These are phyloP conservation scores for Parastagonospora nodorum DNA, from an alignment of 2,329 filamentous ascomycete genomes.

Conservation along the genomic window DNA sequence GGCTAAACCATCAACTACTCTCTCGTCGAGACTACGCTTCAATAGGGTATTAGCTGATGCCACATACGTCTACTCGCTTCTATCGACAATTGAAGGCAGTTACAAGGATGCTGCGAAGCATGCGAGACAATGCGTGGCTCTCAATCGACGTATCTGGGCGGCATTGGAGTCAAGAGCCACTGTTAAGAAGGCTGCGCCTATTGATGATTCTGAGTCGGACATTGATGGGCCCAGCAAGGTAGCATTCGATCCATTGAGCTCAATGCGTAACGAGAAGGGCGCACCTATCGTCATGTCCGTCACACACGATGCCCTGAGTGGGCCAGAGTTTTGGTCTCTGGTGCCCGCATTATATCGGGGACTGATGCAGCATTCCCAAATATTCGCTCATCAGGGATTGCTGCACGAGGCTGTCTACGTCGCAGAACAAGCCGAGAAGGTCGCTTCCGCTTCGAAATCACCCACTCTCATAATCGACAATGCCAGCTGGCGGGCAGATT, in stretches of 20 bases:
- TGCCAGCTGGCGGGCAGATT: constrained; percentile 51
- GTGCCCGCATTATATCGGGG: constrained; percentile 74
- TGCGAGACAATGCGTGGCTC: constrained; percentile 54
- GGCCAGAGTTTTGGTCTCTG: constrained; percentile 78
- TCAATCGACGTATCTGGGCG: constrained; percentile 58
- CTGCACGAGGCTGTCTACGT: constrained; percentile 89
- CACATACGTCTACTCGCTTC: constrained; percentile 66
- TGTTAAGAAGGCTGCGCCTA: constrained; percentile 18
- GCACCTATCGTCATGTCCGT: constrained; percentile 47
- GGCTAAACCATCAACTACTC: constrained; percentile 36
- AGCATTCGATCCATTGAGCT: constrained; percentile 34
- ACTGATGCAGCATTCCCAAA: constrained; percentile 72
- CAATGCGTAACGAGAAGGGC: constrained; percentile 36
- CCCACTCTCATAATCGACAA: constrained; percentile 58
- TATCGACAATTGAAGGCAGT: constrained; percentile 63
- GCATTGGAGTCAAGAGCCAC: constrained; percentile 52
- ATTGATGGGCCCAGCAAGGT: constrained; percentile 19
- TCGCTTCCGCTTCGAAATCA: constrained; percentile 71
- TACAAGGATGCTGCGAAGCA: constrained; percentile 54
- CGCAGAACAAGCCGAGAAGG: constrained; percentile 78
- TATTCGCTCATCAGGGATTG: constrained; percentile 84
- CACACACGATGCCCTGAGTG: constrained; percentile 54
- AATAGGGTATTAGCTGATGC: constrained; percentile 65
- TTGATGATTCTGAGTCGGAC: constrained; percentile 19
- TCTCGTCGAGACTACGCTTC: constrained; percentile 42